Evolutionary conservation across 2,329 filamentous ascomycete species (phyloP).

Genomic region (Bisporella sp.): DNA sequence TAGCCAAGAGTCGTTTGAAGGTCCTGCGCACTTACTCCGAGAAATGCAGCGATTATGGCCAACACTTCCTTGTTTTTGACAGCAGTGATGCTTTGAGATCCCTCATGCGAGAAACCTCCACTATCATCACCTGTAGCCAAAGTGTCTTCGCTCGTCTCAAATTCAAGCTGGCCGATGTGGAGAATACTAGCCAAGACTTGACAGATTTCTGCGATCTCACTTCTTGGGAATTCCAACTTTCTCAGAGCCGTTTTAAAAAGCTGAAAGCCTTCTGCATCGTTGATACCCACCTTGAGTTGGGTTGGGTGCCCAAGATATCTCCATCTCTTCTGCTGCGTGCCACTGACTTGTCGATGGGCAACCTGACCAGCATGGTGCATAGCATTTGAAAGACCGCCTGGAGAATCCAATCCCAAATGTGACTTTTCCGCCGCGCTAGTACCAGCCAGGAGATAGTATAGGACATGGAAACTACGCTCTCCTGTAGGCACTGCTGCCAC

Average conservation of each 20-base stretch:
- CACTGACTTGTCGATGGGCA: constrained; percentile 42
- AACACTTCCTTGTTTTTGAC: constrained; percentile 94
- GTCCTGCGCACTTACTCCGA: constrained; percentile 74
- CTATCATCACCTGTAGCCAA: constrained; percentile 80
- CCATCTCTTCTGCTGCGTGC: constrained; percentile 68
- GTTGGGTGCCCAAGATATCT: constrained; percentile 94
- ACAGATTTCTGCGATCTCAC: constrained; percentile 94
- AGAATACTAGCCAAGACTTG: constrained; percentile 89
- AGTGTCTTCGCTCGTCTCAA: constrained; percentile 74
- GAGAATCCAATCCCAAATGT: constrained; percentile 58
- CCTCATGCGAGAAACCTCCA: constrained; percentile 93
- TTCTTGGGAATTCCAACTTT: constrained; percentile 87
- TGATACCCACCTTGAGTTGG: constrained; percentile 93
- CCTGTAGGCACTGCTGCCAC: constrained; percentile 90
- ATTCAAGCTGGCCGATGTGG: constrained; percentile 97
- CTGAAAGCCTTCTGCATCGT: constrained; percentile 91
- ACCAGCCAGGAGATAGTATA: constrained; percentile 92
- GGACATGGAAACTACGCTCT: constrained; percentile 90
- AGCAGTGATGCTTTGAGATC: constrained; percentile 74
- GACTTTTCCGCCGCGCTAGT: constrained; percentile 86
- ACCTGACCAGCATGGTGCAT: constrained; percentile 29
- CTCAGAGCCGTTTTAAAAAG: constrained; percentile 94
- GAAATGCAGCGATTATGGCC: constrained; percentile 82
- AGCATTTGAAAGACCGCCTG: constrained; percentile 38
- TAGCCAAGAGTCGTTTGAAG: constrained; percentile 87